Evolutionary conservation across 257 asterid species (phyloP).

Genomic region (Solanum pinnatisectum): DNA sequence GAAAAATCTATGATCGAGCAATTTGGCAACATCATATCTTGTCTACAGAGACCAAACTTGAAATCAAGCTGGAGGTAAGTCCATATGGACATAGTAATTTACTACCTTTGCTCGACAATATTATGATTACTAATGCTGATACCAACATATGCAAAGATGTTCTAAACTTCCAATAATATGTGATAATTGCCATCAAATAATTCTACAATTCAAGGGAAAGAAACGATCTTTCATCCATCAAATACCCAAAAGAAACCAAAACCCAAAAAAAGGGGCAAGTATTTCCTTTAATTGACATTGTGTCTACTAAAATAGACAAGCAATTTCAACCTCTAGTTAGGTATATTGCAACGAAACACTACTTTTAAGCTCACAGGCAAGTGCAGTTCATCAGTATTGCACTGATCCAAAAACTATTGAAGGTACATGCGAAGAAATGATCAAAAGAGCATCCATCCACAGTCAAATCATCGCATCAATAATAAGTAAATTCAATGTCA

Average conservation of each 20-base stretch:
- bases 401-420: too few relatives aligned
- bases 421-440: too few relatives aligned
- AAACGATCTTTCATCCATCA: neutral
- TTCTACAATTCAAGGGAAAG: neutral
- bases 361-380: neutral
- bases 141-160: neutral
- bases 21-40: neutral
- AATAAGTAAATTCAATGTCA: neutral
- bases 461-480: neutral
- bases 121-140: neutral
- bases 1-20: neutral
- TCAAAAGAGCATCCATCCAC: neutral
- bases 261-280: neutral
- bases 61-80: neutral
- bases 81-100: neutral
- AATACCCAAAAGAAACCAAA: neutral
- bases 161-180: neutral
- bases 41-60: neutral
- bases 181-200: neutral
- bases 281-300: neutral
- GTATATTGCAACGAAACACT: neutral
- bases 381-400: too few relatives aligned
- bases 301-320: too few relatives aligned
- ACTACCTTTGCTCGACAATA: neutral
- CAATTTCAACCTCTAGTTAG: neutral